Conservation (phyloP, 2,329 filamentous ascomycete genomes). For the Aspergillus hortae region DNA sequence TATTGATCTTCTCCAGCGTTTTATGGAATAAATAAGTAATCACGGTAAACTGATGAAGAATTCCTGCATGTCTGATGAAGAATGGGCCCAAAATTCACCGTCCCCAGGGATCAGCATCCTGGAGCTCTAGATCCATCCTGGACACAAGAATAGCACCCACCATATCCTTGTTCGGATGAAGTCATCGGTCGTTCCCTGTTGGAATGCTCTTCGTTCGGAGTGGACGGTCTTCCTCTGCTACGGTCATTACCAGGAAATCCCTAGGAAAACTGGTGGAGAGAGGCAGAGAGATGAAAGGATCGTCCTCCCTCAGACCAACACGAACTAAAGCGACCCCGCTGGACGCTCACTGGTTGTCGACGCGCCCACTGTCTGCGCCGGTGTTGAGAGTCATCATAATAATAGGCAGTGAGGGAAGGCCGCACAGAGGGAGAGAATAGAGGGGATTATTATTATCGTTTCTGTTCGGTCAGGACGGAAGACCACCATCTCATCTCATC, state of each 20-base stretch:
- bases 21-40: not conserved
- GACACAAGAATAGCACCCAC: not conserved
- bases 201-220: not conserved
- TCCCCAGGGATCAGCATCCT: conserved; percentile 4
- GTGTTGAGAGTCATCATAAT: not conserved
- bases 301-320: not conserved
- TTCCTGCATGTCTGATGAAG: not conserved
- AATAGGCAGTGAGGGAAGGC: not conserved
- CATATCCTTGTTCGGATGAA: not conserved
- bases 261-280: too few relatives aligned
- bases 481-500: not conserved
- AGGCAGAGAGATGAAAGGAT: not conserved
- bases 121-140: not conserved
- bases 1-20: too few relatives aligned
- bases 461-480: not conserved
- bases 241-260: not conserved
- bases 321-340: not conserved
- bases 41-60: not conserved
- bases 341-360: conserved; percentile 1
- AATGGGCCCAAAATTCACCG: not conserved
- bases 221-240: not conserved
- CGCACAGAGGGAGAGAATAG: not conserved
- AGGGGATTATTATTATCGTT: too few relatives aligned
- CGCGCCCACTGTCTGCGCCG: not conserved
- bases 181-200: not conserved